Conservation (phyloP, 2,329 filamentous ascomycete species). For the Peltaster fructicola region DNA sequence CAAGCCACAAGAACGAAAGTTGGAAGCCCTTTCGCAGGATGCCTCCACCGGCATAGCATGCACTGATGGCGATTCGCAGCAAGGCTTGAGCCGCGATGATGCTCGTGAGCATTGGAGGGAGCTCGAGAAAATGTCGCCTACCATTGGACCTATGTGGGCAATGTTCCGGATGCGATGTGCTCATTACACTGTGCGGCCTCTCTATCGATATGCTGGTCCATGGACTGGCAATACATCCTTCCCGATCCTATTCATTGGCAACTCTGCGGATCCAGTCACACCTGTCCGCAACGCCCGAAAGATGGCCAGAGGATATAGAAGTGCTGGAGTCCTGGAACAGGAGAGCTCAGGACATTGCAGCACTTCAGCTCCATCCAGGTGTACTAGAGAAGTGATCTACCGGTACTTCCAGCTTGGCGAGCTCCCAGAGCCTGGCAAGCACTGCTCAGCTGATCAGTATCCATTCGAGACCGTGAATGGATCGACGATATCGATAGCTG, state of each 20-base stretch:
- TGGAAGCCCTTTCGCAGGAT: too few species aligned
- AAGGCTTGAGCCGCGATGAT: slow-evolving; percentile 6
- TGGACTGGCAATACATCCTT: slow-evolving; percentile 13
- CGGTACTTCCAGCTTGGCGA: slow-evolving; percentile 18
- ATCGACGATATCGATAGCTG: not conserved
- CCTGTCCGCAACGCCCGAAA: slow-evolving; percentile 15
- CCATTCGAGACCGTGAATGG: slow-evolving; percentile 9
- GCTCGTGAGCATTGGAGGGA: slow-evolving; percentile 20
- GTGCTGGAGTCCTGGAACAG: slow-evolving; percentile 16
- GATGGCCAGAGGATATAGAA: slow-evolving; percentile 19
- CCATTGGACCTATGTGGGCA: slow-evolving; percentile 22
- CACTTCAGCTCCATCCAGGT: slow-evolving; percentile 10
- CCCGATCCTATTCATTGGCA: slow-evolving; percentile 17
- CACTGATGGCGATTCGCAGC: slow-evolving; percentile 22
- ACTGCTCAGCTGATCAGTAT: slow-evolving; percentile 14
- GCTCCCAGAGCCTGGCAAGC: slow-evolving; percentile 12
- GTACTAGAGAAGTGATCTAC: too few species aligned
- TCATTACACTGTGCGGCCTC: slow-evolving; percentile 20
- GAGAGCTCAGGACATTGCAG: slow-evolving; percentile 18
- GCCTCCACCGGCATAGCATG: slow-evolving; percentile 21
- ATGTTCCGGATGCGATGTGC: slow-evolving; percentile 21
- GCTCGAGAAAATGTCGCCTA: slow-evolving; percentile 18
- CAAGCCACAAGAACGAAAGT: too few species aligned
- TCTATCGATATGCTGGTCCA: slow-evolving; percentile 17
- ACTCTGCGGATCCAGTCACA: slow-evolving; percentile 20